These are phyloP conservation scores for Citrus glauca DNA, from an alignment of 345 rosid genomes.

Conservation along the genomic window DNA sequence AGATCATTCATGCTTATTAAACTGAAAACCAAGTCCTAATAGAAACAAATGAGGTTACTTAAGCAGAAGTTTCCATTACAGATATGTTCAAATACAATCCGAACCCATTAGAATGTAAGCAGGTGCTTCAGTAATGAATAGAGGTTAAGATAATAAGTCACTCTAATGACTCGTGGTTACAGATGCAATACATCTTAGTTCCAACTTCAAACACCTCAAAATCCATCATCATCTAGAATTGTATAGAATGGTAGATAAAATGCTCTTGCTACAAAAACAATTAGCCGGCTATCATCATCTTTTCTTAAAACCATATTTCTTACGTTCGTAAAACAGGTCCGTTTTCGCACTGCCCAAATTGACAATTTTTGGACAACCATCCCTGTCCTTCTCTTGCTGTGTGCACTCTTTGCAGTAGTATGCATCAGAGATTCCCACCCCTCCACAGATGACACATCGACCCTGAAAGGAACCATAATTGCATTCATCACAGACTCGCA, in stretches of 20 bases:
- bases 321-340: slow-evolving; percentile 38
- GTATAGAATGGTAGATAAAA: no score
- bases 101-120: background rate
- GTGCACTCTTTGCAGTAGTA: slow-evolving; percentile 54
- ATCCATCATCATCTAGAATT: background rate
- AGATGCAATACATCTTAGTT: background rate
- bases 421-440: slow-evolving; percentile 50
- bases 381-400: slow-evolving; percentile 46
- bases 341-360: slow-evolving; percentile 42
- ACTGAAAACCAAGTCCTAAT: background rate
- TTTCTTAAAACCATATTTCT: slow-evolving; percentile 48
- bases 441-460: slow-evolving; percentile 45
- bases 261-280: background rate
- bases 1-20: background rate
- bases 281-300: slow-evolving; percentile 16
- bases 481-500: slow-evolving; percentile 45
- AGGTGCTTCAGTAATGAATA: background rate
- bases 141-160: background rate
- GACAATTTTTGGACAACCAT: slow-evolving; percentile 47
- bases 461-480: slow-evolving; percentile 49
- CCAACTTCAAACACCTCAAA: background rate
- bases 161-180: background rate
- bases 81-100: background rate
- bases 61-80: background rate
- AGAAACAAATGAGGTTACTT: background rate